Evolutionary conservation across 768 basidiomycete genomes (phyloP), one percentile per base, ranked within the genome.

Genomic region (Rickenella mellea): DNA sequence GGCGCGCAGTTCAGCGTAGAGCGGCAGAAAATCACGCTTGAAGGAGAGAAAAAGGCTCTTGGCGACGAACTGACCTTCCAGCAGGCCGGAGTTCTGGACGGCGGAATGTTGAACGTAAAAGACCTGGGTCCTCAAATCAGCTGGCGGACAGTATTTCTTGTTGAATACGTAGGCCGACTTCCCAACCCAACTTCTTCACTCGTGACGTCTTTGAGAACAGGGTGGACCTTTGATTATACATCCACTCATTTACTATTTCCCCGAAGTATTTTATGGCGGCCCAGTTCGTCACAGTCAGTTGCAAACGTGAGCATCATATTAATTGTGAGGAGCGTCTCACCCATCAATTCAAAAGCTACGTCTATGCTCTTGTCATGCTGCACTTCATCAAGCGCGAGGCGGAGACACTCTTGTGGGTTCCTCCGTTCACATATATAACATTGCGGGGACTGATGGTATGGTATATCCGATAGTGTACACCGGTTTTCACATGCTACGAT

Each of bases 401-500:
- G 15, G 96, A 99, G 63, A 92, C 96, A 2, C 44, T 93, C 4
- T 94, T 91, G 87, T 86, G 42, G 43, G 82, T 59, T 36, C 8
- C 22, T 17, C n/a, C 4, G 11, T 17, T 22, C 12, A 26, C 10
- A 19, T 22, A 7, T 45, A 19, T 41, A 11, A n/a, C n/a, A n/a
- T n/a, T n/a, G n/a, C n/a, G n/a, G n/a, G n/a, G n/a, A 4, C 22
- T 45, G 22, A 11, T 19, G 22, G 35, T 48, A 37, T 52, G 9
- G 40, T 19, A 32, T 7, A 27, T n/a, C 33, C 17, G 35, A 6
- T 17, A 89, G 86, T 54, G 77, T 99, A 1, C 96, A 99, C 59
- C 84, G 88, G 9, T 98, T 97, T 71, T 97, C 92, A 24, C 78
- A 91, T 62, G 85, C 80, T 1, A 96, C 94, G 0, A 94, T 98